Evolutionary conservation across 495 filamentous ascomycete species (phyloP).

Genomic region (Aeminium ludgeri): DNA sequence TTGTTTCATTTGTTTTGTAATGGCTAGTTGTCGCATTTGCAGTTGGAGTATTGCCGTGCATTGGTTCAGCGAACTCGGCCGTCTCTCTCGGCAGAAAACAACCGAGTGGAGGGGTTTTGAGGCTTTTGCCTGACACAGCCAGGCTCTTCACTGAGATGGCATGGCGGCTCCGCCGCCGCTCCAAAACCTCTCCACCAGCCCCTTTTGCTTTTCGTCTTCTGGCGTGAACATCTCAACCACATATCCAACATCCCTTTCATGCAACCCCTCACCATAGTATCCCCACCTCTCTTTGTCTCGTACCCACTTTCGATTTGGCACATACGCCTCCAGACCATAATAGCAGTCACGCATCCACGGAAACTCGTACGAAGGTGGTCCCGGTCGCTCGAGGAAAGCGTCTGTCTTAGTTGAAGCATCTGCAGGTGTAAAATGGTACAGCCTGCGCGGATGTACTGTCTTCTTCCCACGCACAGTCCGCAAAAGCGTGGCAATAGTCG

Average conservation of each 20-base stretch:
- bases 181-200: too few species aligned
- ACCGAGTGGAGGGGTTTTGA: too few species aligned
- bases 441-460: slow-evolving; percentile 16
- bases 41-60: too few species aligned
- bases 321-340: slow-evolving; percentile 31
- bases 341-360: slow-evolving; percentile 37
- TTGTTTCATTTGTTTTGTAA: too few species aligned
- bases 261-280: slow-evolving; percentile 13
- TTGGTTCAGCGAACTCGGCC: too few species aligned
- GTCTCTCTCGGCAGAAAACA: too few species aligned
- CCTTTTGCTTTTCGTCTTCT: too few species aligned
- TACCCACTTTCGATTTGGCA: slow-evolving; percentile 16
- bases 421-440: slow-evolving; percentile 32
- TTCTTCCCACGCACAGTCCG: slow-evolving; percentile 33
- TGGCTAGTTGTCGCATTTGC: too few species aligned
- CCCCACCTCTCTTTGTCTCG: slow-evolving; percentile 12
- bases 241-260: slow-evolving; percentile 14
- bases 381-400: slow-evolving; percentile 30
- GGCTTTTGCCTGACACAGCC: too few species aligned
- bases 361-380: slow-evolving; percentile 32
- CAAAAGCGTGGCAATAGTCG: slow-evolving; percentile 32
- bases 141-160: too few species aligned
- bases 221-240: slow-evolving; percentile 7
- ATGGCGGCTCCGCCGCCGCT: too few species aligned
- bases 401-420: slow-evolving; percentile 31